Evolutionary conservation across 2,329 filamentous ascomycete genomes (phyloP).

Genomic region (Colletotrichum liaoningense): DNA sequence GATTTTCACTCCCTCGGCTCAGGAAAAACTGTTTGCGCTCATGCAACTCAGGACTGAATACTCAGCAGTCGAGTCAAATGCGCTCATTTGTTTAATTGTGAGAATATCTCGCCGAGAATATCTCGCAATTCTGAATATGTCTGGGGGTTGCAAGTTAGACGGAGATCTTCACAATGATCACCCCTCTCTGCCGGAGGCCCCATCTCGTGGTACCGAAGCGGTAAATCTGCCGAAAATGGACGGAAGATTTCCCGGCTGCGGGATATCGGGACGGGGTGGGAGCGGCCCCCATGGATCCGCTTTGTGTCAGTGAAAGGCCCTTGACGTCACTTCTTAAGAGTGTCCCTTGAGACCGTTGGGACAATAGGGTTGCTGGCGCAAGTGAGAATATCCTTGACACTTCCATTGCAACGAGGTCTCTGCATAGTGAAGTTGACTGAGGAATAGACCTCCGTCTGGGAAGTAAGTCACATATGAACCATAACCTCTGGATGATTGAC

Average conservation of each 20-base stretch:
- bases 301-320: not conserved
- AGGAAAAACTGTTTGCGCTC: too few species aligned
- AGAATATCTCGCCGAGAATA: too few species aligned
- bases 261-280: not conserved
- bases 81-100: too few species aligned
- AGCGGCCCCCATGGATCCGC: not conserved
- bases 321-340: not conserved
- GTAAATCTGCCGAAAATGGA: not conserved
- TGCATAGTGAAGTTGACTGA: too few species aligned
- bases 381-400: not conserved
- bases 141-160: not conserved
- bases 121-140: not conserved
- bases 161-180: not conserved
- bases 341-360: not conserved
- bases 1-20: too few species aligned
- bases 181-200: not conserved
- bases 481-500: not conserved
- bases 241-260: not conserved
- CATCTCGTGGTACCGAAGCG: not conserved
- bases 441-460: too few species aligned
- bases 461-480: too few species aligned
- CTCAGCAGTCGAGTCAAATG: too few species aligned
- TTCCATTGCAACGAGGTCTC: not conserved
- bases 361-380: not conserved
- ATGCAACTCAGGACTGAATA: too few species aligned